A percentile compares a stretch with the other conserved stretches of the same genome.
These are phyloP conservation scores for Ceratobasidium papillatum DNA, from an alignment of 1,284 basidiomycete genomes.

Conservation along the genomic window DNA sequence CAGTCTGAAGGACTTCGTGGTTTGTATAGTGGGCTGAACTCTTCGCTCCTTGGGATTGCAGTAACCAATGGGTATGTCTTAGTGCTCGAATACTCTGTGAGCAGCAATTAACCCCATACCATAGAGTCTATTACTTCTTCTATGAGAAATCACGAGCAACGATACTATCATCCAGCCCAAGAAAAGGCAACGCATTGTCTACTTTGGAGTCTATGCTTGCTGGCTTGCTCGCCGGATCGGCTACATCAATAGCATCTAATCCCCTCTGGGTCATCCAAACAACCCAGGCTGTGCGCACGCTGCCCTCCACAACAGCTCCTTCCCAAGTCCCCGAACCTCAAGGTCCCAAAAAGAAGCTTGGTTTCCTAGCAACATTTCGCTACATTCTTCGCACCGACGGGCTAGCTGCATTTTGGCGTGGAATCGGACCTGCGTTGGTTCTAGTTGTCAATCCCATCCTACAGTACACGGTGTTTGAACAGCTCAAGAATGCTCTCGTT, in stretches of 20 bases:
- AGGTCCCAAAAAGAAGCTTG: constrained; percentile 62
- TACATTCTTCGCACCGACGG: constrained; percentile 84
- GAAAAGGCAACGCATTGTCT: constrained; percentile 66
- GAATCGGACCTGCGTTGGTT: constrained; percentile 93
- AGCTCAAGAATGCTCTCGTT: constrained; percentile 82
- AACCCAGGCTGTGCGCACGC: constrained; percentile 80
- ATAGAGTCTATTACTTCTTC: constrained; percentile 84
- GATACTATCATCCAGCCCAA: constrained; percentile 60
- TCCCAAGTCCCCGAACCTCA: constrained; percentile 48
- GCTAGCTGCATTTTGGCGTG: constrained; percentile 86
- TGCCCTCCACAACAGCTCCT: constrained; percentile 50
- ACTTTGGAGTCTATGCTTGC: constrained; percentile 91
- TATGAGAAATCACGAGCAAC: constrained; percentile 72
- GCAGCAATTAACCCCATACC: neutral
- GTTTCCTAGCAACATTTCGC: constrained; percentile 73
- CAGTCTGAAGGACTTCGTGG: constrained; percentile 86
- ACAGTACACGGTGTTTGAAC: constrained; percentile 85
- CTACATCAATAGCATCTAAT: constrained; percentile 90
- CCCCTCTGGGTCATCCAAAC: constrained; percentile 98
- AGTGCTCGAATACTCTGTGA: neutral
- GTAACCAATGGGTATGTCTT: constrained; percentile 84
- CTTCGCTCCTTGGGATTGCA: constrained; percentile 89
- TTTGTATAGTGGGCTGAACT: constrained; percentile 88
- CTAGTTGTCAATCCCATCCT: constrained; percentile 96
- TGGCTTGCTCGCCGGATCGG: constrained; percentile 88